Percentiles rank a stretch among this genome's conserved stretches.
phyloP scores from a whole-genome alignment of 2,329 filamentous ascomycete species.

The Ascochyta rabiei region DNA sequence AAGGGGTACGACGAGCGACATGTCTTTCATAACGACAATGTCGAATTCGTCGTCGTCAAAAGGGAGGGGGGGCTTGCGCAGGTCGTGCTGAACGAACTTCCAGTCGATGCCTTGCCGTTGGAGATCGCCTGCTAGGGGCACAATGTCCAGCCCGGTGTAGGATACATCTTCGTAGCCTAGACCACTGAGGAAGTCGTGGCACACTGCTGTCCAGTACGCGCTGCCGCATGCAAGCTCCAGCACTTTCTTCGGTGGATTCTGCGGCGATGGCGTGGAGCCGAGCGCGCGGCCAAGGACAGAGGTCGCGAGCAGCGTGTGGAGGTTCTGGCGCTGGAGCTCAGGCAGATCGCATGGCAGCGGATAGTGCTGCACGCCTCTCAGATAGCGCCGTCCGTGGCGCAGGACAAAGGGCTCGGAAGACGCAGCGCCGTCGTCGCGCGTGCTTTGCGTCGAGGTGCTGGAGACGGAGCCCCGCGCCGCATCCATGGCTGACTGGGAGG shows the following conservation, averaged over 20 bases:
- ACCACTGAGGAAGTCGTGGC: conserved; percentile 76
- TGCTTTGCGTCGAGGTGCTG: conserved; percentile 45
- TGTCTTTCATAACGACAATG: conserved; percentile 85
- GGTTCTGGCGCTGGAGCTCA: conserved; percentile 85
- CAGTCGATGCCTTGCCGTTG: conserved; percentile 79
- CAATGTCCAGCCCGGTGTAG: conserved; percentile 84
- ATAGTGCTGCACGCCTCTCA: conserved; percentile 75
- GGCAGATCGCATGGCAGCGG: conserved; percentile 87
- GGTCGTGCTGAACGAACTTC: conserved; percentile 87
- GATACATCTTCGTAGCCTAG: conserved; percentile 71
- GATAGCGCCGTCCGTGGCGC: conserved; percentile 81
- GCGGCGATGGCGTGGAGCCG: conserved; percentile 70
- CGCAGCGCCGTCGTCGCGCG: conserved; percentile 31
- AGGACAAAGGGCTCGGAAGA: conserved; percentile 61
- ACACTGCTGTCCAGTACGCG: conserved; percentile 88
- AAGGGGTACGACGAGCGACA: conserved; percentile 70
- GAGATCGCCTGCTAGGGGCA: conserved; percentile 70
- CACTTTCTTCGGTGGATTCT: conserved; percentile 71
- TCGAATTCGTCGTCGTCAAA: conserved; percentile 83
- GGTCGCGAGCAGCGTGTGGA: conserved; percentile 81
- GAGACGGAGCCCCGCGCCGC: conserved; percentile 47
- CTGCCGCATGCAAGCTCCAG: conserved; percentile 88
- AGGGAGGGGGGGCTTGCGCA: conserved; percentile 76
- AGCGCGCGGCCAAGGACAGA: conserved; percentile 82
- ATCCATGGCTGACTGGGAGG: conserved; percentile 41